A percentile compares a stretch with the other conserved stretches of the same genome.
Conservation (phyloP, 2,329 filamentous ascomycete genomes). For the Talaromyces pinophilus region DNA sequence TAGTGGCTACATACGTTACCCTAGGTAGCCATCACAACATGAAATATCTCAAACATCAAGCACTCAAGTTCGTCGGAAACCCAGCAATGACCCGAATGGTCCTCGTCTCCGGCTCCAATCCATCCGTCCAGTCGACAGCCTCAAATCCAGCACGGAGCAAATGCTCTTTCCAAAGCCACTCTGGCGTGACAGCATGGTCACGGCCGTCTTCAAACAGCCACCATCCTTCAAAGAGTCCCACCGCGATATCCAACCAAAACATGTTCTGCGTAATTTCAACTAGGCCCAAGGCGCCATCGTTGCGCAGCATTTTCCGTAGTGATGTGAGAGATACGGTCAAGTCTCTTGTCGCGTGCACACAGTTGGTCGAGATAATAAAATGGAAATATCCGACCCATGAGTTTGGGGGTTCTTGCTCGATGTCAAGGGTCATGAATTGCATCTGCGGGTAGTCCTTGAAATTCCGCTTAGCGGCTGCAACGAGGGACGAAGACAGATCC, state of each 20-base stretch:
- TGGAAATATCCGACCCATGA: conserved; percentile 32
- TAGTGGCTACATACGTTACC: neutral
- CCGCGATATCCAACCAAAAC: conserved; percentile 37
- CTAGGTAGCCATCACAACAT: neutral
- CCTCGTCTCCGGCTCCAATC: neutral
- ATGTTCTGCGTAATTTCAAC: conserved; percentile 36
- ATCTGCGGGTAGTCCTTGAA: conserved; percentile 31
- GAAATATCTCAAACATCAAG: neutral
- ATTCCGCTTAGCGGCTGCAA: conserved; percentile 30
- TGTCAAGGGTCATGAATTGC: conserved; percentile 32
- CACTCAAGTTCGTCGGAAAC: conserved; percentile 2
- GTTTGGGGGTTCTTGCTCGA: conserved; percentile 31
- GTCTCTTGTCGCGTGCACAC: conserved; percentile 40
- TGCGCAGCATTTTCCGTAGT: conserved; percentile 32
- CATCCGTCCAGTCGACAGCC: conserved; percentile 1
- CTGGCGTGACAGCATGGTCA: conserved; percentile 30
- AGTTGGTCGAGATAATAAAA: conserved; percentile 40
- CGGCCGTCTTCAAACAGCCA: conserved; percentile 45
- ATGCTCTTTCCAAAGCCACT: neutral
- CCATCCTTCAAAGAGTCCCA: conserved; percentile 42
- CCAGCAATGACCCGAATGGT: conserved; percentile 1
- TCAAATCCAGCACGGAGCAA: conserved; percentile 3
- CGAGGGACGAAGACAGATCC: conserved; percentile 35
- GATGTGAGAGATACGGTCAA: conserved; percentile 30
- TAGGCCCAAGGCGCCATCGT: conserved; percentile 29